Evolutionary conservation across 2,329 filamentous ascomycete species (phyloP).

Genomic region (Penicillium paneum): DNA sequence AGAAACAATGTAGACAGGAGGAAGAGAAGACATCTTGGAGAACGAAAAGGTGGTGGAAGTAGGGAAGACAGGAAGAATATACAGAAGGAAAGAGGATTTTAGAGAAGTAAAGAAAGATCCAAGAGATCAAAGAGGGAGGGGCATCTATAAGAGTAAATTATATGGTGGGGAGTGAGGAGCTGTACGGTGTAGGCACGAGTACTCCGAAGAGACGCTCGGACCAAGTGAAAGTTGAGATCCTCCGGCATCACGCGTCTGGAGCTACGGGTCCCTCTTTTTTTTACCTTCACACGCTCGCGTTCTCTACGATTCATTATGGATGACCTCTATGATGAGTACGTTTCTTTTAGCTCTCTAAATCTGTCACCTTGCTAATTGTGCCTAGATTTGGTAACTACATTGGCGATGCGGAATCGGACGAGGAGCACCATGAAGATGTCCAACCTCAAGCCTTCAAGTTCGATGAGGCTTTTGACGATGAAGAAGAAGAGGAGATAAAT

Average conservation of each 20-base stretch:
- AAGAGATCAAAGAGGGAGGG: slow-evolving; percentile 3
- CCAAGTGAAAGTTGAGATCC: slow-evolving; percentile 25
- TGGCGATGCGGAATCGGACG: slow-evolving; percentile 88
- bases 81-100: neutral
- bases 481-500: slow-evolving; percentile 58
- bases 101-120: neutral
- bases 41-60: neutral
- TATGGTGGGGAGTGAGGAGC: slow-evolving; percentile 22
- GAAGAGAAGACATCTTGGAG: slow-evolving; percentile 67
- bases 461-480: slow-evolving; percentile 66
- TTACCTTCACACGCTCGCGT: slow-evolving; percentile 21
- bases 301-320: slow-evolving; percentile 60
- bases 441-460: slow-evolving; percentile 76
- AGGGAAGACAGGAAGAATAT: neutral
- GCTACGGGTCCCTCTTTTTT: slow-evolving; percentile 10
- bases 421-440: slow-evolving; percentile 71
- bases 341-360: slow-evolving; percentile 5
- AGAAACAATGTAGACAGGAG: slow-evolving; percentile 94
- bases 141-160: slow-evolving; percentile 11
- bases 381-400: slow-evolving; percentile 95
- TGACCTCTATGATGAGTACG: slow-evolving; percentile 92
- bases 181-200: slow-evolving; percentile 30
- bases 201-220: slow-evolving; percentile 17
- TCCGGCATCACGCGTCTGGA: slow-evolving; percentile 17
- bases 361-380: slow-evolving; percentile 22